Percentiles rank a stretch among this genome's conserved stretches.
Conservation (phyloP, 495 filamentous ascomycete species). For the Alectoria sarmentosa region DNA sequence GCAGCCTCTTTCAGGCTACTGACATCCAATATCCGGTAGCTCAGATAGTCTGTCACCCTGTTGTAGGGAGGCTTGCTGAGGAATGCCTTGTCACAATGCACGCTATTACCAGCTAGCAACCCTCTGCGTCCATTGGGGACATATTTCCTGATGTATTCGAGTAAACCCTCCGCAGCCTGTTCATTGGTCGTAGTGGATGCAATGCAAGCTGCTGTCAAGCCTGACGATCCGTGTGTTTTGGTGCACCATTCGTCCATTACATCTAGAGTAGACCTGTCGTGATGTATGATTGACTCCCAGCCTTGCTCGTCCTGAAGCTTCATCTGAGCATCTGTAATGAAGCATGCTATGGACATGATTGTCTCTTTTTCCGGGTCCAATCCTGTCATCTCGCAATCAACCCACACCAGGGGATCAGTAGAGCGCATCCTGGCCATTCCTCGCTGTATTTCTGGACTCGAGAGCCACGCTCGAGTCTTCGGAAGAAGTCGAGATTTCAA, state of each 20-base stretch:
- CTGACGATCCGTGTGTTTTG: constrained; percentile 58
- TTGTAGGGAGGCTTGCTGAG: constrained; percentile 66
- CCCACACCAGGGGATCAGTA: constrained; percentile 67
- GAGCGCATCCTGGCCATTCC: constrained; percentile 44
- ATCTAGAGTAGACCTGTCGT: constrained; percentile 60
- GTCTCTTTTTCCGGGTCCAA: constrained; percentile 69
- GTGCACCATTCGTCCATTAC: constrained; percentile 70
- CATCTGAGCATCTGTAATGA: constrained; percentile 76
- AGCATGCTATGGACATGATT: constrained; percentile 90
- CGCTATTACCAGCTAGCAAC: constrained; percentile 82
- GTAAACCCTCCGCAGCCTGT: constrained; percentile 62
- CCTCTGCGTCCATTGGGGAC: constrained; percentile 57
- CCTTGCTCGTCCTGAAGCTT: constrained; percentile 68
- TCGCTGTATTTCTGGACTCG: not conserved
- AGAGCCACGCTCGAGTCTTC: not conserved
- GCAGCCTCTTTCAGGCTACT: constrained; percentile 86
- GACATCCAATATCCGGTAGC: constrained; percentile 88
- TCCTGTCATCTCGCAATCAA: constrained; percentile 98
- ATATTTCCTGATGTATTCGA: constrained; percentile 67
- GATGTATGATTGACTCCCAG: constrained; percentile 75
- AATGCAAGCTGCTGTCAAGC: constrained; percentile 71
- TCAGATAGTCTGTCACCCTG: constrained; percentile 63
- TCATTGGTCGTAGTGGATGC: constrained; percentile 64
- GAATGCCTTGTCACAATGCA: constrained; percentile 85
- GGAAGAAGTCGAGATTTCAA: constrained; percentile 4